Evolutionary conservation across 495 filamentous ascomycete genomes (phyloP), one percentile per base, ranked within the genome.

Genomic region (Lasiosphaeris hirsuta): DNA sequence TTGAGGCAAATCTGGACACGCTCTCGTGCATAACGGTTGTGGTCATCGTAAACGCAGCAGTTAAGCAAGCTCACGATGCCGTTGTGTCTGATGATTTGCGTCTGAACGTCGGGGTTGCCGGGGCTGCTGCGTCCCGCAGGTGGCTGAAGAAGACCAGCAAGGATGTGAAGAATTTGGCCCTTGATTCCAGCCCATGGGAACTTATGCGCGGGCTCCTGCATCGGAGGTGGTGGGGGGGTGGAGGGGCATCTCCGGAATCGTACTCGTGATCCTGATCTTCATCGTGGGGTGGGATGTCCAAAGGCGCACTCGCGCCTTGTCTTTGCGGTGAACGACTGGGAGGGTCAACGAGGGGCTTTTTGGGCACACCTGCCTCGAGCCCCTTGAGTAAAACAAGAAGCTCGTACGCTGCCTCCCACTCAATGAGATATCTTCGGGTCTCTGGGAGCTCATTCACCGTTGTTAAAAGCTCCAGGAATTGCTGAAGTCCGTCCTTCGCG

Each of bases 151-250:
- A 97, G 81, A 3, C 87, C 90, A 3, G 87, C 89, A 9, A 96
- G 82, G 18, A 96, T 92, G 51, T 92, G 85, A 4, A 97, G 85
- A 19, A 94, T 87, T 46, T 95, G 86, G 59, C 90, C 92, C 75
- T 97, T 97, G 61, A 97, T 85, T 56, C 92, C 94, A 37, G 88
- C 79, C 92, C 92, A 97, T 54, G 94, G 88, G 67, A 95, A 97
- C 61, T 95, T 88, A 37, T 89, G 86, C 0, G 91, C 90, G 43
- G 90, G 86, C 56, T 94, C 90, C 43, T 80, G 78, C 37, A 82
- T 82, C 46, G 86, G 86, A n/a, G 81, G 86, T 11, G 80, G 82
- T 49, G 69, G 79, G 14, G 70, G 85, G 66, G 83, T 67, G 62
- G 83, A 0, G 69, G 71, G 36, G 64, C 74, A 65, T 83, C 64